A percentile compares a stretch with the other conserved stretches of the same genome.
Conservation (phyloP, 2,329 filamentous ascomycete genomes). For the Elsinoe batatas region DNA sequence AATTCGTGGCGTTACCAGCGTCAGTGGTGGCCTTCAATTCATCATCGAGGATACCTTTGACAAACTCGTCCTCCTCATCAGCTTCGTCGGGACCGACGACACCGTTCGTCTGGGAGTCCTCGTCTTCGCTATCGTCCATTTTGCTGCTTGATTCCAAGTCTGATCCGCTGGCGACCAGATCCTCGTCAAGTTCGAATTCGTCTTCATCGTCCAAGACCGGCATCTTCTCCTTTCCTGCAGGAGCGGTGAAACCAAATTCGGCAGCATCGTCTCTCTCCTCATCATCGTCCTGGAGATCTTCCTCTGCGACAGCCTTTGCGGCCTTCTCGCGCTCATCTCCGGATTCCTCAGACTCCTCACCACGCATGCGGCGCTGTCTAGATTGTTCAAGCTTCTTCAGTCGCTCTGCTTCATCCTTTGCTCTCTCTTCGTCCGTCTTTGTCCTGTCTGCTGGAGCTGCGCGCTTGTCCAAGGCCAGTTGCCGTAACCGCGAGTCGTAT, state of each 20-base stretch:
- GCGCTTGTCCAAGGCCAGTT: conserved; percentile 73
- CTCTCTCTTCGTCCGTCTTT: conserved; percentile 82
- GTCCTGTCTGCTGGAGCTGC: conserved; percentile 78
- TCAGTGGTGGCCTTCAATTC: conserved; percentile 10
- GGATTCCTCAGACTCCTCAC: conserved; percentile 58
- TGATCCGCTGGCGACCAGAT: conserved; percentile 74
- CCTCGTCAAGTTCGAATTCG: conserved; percentile 82
- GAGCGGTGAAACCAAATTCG: conserved; percentile 53
- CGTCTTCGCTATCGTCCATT: conserved; percentile 23
- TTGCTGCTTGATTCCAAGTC: conserved; percentile 31
- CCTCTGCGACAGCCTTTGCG: conserved; percentile 45
- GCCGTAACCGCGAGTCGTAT: conserved; percentile 74
- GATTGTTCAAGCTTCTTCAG: conserved; percentile 75
- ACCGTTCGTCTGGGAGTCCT: conserved; percentile 31
- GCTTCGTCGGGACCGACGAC: conserved; percentile 25
- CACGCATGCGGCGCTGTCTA: conserved; percentile 75
- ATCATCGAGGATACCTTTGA: conserved; percentile 33
- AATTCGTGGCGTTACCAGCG: conserved; percentile 32
- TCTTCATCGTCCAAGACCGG: conserved; percentile 81
- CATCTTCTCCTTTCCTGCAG: conserved; percentile 33
- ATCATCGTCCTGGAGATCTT: conserved; percentile 22
- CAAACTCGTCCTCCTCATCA: conserved; percentile 40
- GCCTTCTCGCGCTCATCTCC: conserved; percentile 50
- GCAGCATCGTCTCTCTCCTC: conserved; percentile 46
- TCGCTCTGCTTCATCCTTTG: conserved; percentile 63